Evolutionary conservation across 805 yeast species (phyloP).

Genomic region (Ogataea siamensis): DNA sequence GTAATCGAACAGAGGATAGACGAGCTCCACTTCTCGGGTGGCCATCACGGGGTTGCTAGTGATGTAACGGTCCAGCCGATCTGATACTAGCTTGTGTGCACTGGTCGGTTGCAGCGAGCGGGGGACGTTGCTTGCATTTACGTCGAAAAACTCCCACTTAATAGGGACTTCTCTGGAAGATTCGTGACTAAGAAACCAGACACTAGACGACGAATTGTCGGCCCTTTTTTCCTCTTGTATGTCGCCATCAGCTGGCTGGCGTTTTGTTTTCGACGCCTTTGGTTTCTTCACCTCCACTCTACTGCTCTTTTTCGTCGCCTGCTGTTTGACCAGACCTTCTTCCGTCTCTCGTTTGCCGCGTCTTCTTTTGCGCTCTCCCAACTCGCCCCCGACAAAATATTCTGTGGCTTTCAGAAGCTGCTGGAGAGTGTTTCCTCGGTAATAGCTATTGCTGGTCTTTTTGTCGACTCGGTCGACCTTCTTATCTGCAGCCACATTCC

Average conservation of each 20-base stretch:
- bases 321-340: too few relatives aligned
- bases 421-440: slow-evolving; percentile 21
- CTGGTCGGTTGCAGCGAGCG: slow-evolving; percentile 19
- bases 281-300: too few relatives aligned
- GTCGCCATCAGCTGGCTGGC: too few relatives aligned
- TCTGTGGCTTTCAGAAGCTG: slow-evolving; percentile 27
- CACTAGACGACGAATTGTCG: slow-evolving; percentile 1
- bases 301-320: too few relatives aligned
- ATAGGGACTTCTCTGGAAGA: slow-evolving; percentile 17
- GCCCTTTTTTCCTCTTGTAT: neutral
- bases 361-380: neutral
- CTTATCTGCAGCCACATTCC: too few relatives aligned
- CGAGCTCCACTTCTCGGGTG: slow-evolving; percentile 28
- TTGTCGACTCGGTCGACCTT: neutral
- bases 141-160: slow-evolving; percentile 21
- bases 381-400: slow-evolving; percentile 19
- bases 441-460: slow-evolving; percentile 13
- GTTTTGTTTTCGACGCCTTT: too few relatives aligned
- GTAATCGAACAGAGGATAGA: slow-evolving; percentile 44
- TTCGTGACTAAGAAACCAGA: slow-evolving; percentile 27
- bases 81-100: slow-evolving; percentile 23
- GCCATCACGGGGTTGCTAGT: slow-evolving; percentile 29
- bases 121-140: slow-evolving; percentile 20
- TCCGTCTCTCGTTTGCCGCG: neutral
- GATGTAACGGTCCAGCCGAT: slow-evolving; percentile 26